phyloP scores from a whole-genome alignment of 768 basidiomycete genomes.

The Pisolithus microcarpus region DNA sequence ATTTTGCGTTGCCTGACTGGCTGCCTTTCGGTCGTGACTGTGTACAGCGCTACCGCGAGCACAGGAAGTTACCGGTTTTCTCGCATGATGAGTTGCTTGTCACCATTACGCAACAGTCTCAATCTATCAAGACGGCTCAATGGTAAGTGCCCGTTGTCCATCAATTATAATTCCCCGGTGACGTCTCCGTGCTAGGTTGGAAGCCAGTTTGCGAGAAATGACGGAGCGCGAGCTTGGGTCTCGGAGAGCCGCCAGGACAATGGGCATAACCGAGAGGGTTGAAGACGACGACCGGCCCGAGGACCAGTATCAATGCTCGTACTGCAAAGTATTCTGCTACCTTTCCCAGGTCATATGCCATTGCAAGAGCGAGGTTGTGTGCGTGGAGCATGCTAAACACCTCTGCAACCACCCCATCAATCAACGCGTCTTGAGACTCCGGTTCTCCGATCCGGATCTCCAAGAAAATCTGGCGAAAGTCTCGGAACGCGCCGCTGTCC shows the following conservation, averaged over 20 bases:
- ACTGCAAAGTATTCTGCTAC: conserved; percentile 94
- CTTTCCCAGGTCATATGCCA: conserved; percentile 84
- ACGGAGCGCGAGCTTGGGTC: conserved; percentile 69
- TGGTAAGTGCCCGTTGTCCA: conserved; percentile 52
- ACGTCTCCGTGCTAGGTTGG: conserved; percentile 51
- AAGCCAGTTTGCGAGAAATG: conserved; percentile 83
- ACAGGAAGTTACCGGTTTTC: conserved; percentile 92
- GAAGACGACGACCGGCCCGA: conserved; percentile 80
- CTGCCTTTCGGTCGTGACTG: conserved; percentile 80
- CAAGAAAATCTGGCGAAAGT: conserved; percentile 59
- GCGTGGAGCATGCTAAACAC: conserved; percentile 74
- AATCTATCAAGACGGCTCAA: conserved; percentile 84
- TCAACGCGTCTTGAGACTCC: conserved; percentile 63
- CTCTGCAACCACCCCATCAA: conserved; percentile 61
- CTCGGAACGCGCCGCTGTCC: conserved; percentile 64
- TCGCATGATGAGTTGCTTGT: conserved; percentile 96
- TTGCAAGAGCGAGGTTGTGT: conserved; percentile 74
- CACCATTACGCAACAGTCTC: conserved; percentile 95
- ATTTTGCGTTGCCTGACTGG: conserved; percentile 97
- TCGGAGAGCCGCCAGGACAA: conserved; percentile 54
- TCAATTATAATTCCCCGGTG: conserved; percentile 13
- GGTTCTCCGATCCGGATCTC: conserved; percentile 76
- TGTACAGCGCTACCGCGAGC: conserved; percentile 82
- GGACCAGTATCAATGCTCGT: conserved; percentile 90
- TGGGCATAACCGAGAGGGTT: conserved; percentile 59